These are phyloP conservation scores for Thuidium tamariscinum DNA, from an alignment of 225 moss, liverwort and hornwort species.

Conservation along the genomic window DNA sequence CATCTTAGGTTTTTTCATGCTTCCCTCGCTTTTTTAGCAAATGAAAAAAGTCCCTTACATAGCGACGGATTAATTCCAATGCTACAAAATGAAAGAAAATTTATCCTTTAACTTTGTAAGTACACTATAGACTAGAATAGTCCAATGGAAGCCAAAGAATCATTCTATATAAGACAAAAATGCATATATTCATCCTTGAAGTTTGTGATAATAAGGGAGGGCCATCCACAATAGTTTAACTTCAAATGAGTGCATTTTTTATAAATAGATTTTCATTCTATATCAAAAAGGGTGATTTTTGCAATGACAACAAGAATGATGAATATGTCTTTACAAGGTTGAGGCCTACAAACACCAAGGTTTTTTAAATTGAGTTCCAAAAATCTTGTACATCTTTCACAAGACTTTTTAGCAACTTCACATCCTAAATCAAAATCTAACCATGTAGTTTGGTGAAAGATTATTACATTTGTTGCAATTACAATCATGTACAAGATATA, in stretches of 20 bases:
- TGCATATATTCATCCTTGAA: background rate
- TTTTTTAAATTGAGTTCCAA: background rate
- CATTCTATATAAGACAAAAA: background rate
- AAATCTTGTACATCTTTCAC: background rate
- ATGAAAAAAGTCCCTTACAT: too few relatives aligned
- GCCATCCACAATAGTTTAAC: background rate
- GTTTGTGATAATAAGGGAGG: too few relatives aligned
- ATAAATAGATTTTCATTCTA: background rate
- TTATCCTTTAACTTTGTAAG: background rate
- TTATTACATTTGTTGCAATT: background rate
- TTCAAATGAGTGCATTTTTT: background rate
- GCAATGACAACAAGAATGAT: too few relatives aligned
- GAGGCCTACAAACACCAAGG: rapidly evolving
- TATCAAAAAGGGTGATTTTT: background rate
- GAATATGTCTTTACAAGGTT: rapidly evolving
- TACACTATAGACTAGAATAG: rapidly evolving
- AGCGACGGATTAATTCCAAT: background rate
- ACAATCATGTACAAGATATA: background rate
- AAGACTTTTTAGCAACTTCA: rapidly evolving
- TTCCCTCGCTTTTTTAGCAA: too few relatives aligned
- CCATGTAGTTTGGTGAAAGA: background rate
- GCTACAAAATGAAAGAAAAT: background rate
- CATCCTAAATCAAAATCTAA: rapidly evolving
- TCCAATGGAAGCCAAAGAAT: background rate
- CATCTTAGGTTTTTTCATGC: too few relatives aligned